Conservation (phyloP, 352 stramenopile genomes). For the Globisporangium carolinianum region DNA sequence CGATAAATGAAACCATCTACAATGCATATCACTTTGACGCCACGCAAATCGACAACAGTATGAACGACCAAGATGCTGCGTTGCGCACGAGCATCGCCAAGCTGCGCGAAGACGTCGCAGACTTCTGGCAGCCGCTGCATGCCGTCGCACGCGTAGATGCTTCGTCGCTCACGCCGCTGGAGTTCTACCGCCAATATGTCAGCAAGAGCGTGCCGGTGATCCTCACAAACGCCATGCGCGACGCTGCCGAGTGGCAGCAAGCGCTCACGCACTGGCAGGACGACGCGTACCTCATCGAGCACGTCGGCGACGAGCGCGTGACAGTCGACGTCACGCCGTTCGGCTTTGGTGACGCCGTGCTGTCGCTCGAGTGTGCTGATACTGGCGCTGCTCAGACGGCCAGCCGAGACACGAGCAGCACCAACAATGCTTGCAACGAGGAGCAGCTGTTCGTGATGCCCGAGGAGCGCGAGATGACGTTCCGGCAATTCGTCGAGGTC, state of each 20-base stretch:
- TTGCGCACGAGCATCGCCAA: constrained; percentile 17
- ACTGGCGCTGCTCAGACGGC: background rate
- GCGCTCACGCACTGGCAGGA: constrained; percentile 42
- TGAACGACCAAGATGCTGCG: background rate
- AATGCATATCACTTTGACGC: too few relatives aligned
- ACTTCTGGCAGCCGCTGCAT: constrained; percentile 71
- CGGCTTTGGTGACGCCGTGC: constrained; percentile 58
- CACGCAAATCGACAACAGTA: too few relatives aligned
- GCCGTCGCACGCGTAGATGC: constrained; percentile 44
- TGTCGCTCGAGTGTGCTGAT: constrained; percentile 19
- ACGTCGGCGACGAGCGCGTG: constrained; percentile 32
- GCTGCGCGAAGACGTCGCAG: constrained; percentile 53
- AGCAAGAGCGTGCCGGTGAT: constrained; percentile 74
- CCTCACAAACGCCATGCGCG: constrained; percentile 54
- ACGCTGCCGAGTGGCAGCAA: constrained; percentile 37
- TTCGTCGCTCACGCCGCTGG: constrained; percentile 26
- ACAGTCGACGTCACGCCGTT: constrained; percentile 80
- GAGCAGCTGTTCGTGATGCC: constrained; percentile 65
- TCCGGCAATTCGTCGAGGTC: constrained; percentile 44
- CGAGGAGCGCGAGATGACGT: constrained; percentile 69
- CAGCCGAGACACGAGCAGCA: background rate
- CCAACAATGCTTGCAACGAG: background rate
- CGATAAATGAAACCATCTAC: too few relatives aligned
- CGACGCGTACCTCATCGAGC: constrained; percentile 47
- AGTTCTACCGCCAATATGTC: constrained; percentile 73